Conservation (phyloP, 2,329 filamentous ascomycete species). For the Arachnomyces sp. region DNA sequence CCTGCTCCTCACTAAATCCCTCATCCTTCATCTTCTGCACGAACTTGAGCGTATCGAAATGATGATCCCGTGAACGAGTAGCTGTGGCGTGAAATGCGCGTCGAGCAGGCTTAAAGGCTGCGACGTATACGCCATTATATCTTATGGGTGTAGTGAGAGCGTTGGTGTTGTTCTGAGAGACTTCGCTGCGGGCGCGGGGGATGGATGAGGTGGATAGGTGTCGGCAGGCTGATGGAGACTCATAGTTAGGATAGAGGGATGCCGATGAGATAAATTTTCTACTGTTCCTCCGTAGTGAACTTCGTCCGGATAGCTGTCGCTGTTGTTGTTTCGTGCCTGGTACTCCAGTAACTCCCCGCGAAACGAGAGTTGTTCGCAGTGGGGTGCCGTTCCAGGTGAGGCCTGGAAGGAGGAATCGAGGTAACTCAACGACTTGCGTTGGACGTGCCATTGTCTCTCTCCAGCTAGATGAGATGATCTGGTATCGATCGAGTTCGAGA, state of each 20-base stretch:
- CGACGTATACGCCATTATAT: slow-evolving; percentile 43
- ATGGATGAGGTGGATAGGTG: slow-evolving; percentile 14
- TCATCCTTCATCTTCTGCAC: slow-evolving; percentile 83
- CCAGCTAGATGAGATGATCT: not conserved
- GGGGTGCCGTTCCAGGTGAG: slow-evolving; percentile 31
- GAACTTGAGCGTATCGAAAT: slow-evolving; percentile 97
- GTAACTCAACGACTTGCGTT: slow-evolving; percentile 36
- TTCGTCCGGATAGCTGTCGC: slow-evolving; percentile 8
- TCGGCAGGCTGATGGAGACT: slow-evolving; percentile 9
- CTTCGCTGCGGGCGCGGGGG: slow-evolving; percentile 10
- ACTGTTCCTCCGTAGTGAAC: no score
- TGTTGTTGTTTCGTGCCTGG: slow-evolving; percentile 11
- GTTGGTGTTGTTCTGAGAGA: slow-evolving; percentile 9
- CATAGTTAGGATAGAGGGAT: no score
- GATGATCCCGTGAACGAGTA: slow-evolving; percentile 64
- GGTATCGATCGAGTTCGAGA: no score
- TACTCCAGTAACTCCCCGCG: no score
- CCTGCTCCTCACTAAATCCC: slow-evolving; percentile 91
- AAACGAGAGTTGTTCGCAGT: no score
- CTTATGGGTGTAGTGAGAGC: slow-evolving; percentile 25
- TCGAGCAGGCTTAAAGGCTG: slow-evolving; percentile 33
- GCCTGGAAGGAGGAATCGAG: slow-evolving; percentile 36
- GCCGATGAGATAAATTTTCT: no score
- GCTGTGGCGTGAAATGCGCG: slow-evolving; percentile 62
- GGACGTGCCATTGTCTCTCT: slow-evolving; percentile 30